These are phyloP conservation scores for Dipteronia dyeriana DNA, from an alignment of 345 rosid genomes.

Conservation along the genomic window DNA sequence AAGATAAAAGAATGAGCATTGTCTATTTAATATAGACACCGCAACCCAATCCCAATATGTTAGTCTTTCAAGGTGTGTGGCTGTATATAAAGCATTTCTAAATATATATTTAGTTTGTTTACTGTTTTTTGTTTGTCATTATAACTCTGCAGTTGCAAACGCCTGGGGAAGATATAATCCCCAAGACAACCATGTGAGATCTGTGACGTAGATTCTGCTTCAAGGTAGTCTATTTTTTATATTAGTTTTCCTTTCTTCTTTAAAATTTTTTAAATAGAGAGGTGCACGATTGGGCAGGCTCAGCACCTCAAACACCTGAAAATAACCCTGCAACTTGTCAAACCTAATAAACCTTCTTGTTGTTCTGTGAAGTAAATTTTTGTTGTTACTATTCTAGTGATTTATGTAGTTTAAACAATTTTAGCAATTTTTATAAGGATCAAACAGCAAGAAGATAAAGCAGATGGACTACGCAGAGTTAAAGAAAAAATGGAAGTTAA, in stretches of 20 bases:
- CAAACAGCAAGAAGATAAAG: not conserved
- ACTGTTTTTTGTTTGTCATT: not conserved
- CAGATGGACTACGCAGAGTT: not conserved
- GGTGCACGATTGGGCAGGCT: not conserved
- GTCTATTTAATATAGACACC: too few species aligned
- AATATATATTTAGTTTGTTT: too few species aligned
- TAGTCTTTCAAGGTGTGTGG: too few species aligned
- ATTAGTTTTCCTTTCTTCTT: not conserved
- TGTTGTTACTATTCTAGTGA: not conserved
- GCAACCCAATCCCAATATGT: too few species aligned
- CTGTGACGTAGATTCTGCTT: not conserved
- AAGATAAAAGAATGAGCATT: too few species aligned
- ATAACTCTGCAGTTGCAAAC: not conserved
- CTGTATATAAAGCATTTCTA: too few species aligned
- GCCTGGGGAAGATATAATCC: too few species aligned
- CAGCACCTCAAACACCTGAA: not conserved
- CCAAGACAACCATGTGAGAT: too few species aligned
- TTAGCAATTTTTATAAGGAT: not conserved
- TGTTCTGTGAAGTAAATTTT: not conserved
- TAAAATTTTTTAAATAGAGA: not conserved
- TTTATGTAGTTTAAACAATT: not conserved
- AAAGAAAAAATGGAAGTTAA: constrained; percentile 8
- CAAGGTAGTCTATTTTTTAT: too few species aligned
- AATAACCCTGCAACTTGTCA: not conserved
- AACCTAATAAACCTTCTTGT: not conserved